phyloP scores from a whole-genome alignment of 2,329 filamentous ascomycete species.

The Stemphylium lycopersici region DNA sequence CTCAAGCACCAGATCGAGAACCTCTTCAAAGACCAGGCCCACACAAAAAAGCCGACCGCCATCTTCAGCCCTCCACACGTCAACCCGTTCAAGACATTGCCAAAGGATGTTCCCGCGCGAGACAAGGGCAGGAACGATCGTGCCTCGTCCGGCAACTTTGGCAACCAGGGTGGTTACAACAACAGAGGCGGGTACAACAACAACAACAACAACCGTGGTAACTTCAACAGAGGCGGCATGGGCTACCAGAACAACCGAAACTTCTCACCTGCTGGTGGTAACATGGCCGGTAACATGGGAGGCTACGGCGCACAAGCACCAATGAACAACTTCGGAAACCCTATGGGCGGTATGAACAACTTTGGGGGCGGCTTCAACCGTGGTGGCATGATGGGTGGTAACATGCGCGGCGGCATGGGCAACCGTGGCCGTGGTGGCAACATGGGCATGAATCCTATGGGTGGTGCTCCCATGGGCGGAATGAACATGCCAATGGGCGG shows the following conservation, averaged over 20 bases:
- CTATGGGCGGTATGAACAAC: conserved; percentile 47
- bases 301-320: conserved; percentile 52
- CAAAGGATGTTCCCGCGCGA: conserved; percentile 82
- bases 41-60: conserved; percentile 70
- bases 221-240: conserved; percentile 41
- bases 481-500: conserved; percentile 48
- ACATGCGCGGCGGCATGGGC: conserved; percentile 56
- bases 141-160: conserved; percentile 49
- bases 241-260: conserved; percentile 48
- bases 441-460: conserved; percentile 48
- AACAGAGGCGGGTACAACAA: conserved; percentile 51
- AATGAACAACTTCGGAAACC: conserved; percentile 56
- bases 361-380: conserved; percentile 53
- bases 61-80: conserved; percentile 76
- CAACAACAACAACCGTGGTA: conserved; percentile 40
- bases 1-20: conserved; percentile 81
- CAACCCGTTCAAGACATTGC: conserved; percentile 90
- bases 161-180: conserved; percentile 57
- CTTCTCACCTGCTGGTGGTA: conserved; percentile 40
- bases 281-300: conserved; percentile 51
- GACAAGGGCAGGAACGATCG: conserved; percentile 69
- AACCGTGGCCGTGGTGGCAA: conserved; percentile 47
- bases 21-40: conserved; percentile 62
- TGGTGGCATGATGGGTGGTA: conserved; percentile 46
- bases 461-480: conserved; percentile 43